phyloP scores from a whole-genome alignment of 495 filamentous ascomycete species.

The Saxophila tyrrhenica region DNA sequence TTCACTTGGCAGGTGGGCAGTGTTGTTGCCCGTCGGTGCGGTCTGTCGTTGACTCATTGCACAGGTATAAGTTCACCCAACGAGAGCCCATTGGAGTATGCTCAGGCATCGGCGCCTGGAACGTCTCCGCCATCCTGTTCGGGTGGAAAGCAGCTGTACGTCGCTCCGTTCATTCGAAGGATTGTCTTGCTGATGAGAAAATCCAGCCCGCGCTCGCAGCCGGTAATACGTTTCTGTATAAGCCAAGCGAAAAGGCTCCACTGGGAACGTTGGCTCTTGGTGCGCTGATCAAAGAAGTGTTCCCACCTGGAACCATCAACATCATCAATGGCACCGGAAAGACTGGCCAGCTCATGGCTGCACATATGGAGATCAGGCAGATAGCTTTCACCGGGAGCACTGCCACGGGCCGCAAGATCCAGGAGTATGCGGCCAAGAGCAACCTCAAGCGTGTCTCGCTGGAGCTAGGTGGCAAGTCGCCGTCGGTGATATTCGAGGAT shows the following conservation, averaged over 20 bases:
- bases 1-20: not conserved
- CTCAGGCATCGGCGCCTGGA: conserved; percentile 27
- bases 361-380: conserved; percentile 5
- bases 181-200: conserved; percentile 3
- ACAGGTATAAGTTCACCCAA: conserved; percentile 24
- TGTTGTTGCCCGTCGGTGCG: too few relatives aligned
- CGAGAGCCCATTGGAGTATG: conserved; percentile 27
- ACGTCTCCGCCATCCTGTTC: conserved; percentile 13
- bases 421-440: conserved; percentile 26
- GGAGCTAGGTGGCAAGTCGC: conserved; percentile 50
- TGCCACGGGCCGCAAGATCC: conserved; percentile 20
- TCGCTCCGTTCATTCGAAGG: conserved; percentile 19
- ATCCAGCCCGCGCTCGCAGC: conserved; percentile 55
- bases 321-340: conserved; percentile 37
- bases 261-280: conserved; percentile 60
- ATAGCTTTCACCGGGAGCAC: conserved; percentile 23
- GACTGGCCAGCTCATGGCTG: conserved; percentile 2
- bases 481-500: conserved; percentile 46
- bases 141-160: conserved; percentile 22
- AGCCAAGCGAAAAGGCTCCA: conserved; percentile 65
- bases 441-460: conserved; percentile 54
- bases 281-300: conserved; percentile 59
- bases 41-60: conserved; percentile 7
- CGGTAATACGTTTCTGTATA: conserved; percentile 66
- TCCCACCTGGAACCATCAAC: conserved; percentile 46